phyloP scores from a whole-genome alignment of 2,329 filamentous ascomycete species.

The Coniochaeta pulveracea region DNA sequence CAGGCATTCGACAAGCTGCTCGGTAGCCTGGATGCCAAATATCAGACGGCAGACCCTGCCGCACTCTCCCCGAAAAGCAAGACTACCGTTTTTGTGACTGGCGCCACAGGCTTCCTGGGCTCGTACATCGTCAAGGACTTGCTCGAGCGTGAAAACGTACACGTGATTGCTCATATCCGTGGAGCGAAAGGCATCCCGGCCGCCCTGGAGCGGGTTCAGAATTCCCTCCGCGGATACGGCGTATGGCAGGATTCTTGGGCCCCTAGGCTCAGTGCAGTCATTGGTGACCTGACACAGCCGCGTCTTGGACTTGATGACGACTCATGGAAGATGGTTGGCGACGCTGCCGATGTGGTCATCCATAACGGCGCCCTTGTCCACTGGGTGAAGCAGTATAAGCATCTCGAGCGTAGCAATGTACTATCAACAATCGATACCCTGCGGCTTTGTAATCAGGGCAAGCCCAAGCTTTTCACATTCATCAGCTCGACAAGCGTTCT shows the following conservation, averaged over 20 bases:
- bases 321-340: conserved; percentile 52
- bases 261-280: conserved; percentile 51
- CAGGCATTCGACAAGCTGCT: conserved; percentile 34
- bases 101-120: conserved; percentile 83
- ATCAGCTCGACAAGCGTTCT: not conserved
- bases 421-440: not conserved
- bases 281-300: conserved; percentile 64
- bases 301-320: conserved; percentile 59
- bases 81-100: conserved; percentile 68
- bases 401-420: conserved; percentile 13
- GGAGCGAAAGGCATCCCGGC: conserved; percentile 45
- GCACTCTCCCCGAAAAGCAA: conserved; percentile 14
- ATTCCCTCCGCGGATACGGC: conserved; percentile 64
- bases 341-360: conserved; percentile 49
- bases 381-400: conserved; percentile 14
- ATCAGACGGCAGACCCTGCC: conserved; percentile 17
- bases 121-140: conserved; percentile 69
- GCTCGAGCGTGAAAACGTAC: conserved; percentile 47
- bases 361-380: conserved; percentile 1
- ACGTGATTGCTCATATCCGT: conserved; percentile 67
- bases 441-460: conserved; percentile 34
- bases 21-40: conserved; percentile 24
- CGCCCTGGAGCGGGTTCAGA: conserved; percentile 52
- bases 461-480: not conserved
- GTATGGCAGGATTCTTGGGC: conserved; percentile 66